These are phyloP conservation scores for Cylindrodendrum hubeiense DNA, from an alignment of 2,329 filamentous ascomycete genomes.

Conservation along the genomic window DNA sequence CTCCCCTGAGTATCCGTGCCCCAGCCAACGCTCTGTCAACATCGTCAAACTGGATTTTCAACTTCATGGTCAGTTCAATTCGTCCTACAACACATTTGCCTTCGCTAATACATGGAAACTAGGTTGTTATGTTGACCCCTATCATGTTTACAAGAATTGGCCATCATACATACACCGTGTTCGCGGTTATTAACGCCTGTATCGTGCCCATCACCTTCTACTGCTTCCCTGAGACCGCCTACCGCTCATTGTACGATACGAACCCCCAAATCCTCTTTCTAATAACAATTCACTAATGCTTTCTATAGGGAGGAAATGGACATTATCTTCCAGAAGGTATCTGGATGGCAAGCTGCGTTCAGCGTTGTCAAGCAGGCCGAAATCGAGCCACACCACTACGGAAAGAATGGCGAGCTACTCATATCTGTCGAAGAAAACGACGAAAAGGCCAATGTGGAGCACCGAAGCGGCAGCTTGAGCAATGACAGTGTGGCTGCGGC, in stretches of 20 bases:
- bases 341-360: slow-evolving; percentile 54
- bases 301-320: slow-evolving; percentile 82
- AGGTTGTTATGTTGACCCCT: slow-evolving; percentile 73
- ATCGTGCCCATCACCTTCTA: slow-evolving; percentile 70
- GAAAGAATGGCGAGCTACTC: slow-evolving; percentile 70
- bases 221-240: slow-evolving; percentile 75
- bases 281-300: too few species aligned
- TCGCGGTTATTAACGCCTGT: slow-evolving; percentile 73
- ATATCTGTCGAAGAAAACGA: slow-evolving; percentile 58
- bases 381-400: slow-evolving; percentile 67
- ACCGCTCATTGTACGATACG: slow-evolving; percentile 72
- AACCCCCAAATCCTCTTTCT: too few species aligned
- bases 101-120: not conserved
- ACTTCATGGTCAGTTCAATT: slow-evolving; percentile 61
- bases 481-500: slow-evolving; percentile 33
- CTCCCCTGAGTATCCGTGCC: slow-evolving; percentile 75
- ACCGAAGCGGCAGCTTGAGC: slow-evolving; percentile 45
- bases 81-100: not conserved
- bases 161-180: slow-evolving; percentile 74
- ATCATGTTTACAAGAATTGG: slow-evolving; percentile 68
- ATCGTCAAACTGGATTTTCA: slow-evolving; percentile 72
- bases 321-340: slow-evolving; percentile 70
- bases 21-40: slow-evolving; percentile 69
- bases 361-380: slow-evolving; percentile 52
- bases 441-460: slow-evolving; percentile 49